A percentile compares a stretch with the other conserved stretches of the same genome.
Evolutionary conservation across 2,329 filamentous ascomycete species (phyloP).

Genomic region (Xylaria sp.): DNA sequence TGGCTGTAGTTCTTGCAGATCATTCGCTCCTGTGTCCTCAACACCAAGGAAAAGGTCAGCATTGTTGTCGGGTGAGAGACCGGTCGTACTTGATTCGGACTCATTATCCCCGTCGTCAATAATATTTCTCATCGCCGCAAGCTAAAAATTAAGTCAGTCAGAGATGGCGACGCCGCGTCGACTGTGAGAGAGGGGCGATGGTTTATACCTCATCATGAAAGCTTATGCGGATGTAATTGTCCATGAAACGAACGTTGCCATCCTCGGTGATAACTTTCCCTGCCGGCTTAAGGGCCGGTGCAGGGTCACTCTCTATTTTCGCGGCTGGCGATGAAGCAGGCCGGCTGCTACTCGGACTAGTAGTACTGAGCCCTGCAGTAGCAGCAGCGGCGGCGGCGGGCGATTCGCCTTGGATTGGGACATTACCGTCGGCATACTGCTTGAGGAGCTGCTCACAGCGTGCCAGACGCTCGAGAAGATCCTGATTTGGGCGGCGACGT

Average conservation of each 20-base stretch:
- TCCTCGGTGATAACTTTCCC: conserved; percentile 38
- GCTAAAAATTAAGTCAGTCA: conserved; percentile 27
- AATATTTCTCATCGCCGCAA: conserved; percentile 36
- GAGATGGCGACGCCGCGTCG: neutral
- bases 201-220: conserved; percentile 37
- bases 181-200: neutral
- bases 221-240: conserved; percentile 38
- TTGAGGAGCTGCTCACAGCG: conserved; percentile 40
- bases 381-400: neutral
- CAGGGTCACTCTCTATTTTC: conserved; percentile 9
- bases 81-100: conserved; percentile 25
- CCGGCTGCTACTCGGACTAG: conserved; percentile 13
- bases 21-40: conserved; percentile 28
- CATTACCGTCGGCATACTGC: conserved; percentile 38
- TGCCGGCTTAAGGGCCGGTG: neutral
- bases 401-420: conserved; percentile 9
- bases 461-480: conserved; percentile 39
- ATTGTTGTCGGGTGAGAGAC: conserved; percentile 34
- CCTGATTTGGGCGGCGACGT: conserved; percentile 40
- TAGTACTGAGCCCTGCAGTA: neutral
- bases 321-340: neutral
- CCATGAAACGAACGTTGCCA: conserved; percentile 39
- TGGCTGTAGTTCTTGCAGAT: conserved; percentile 38
- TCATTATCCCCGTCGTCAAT: conserved; percentile 37
- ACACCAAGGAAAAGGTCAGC: conserved; percentile 35